Evolutionary conservation across 306 rosid genomes (phyloP).

Genomic region (Rosa chinensis): DNA sequence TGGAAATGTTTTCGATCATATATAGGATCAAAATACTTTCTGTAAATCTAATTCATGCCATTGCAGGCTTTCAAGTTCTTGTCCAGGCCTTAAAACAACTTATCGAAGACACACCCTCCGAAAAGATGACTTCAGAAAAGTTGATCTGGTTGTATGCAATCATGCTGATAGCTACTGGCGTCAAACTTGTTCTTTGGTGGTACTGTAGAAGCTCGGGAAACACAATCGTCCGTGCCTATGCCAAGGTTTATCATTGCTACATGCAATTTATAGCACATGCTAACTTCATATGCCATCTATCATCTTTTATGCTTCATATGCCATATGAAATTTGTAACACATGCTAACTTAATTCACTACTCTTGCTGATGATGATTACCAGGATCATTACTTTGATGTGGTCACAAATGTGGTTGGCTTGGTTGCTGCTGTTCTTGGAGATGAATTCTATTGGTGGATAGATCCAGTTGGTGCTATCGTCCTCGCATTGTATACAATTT

Average conservation of each 20-base stretch:
- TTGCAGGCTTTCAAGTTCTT: constrained; percentile 81
- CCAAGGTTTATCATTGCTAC: constrained; percentile 47
- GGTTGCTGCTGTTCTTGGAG: constrained; percentile 82
- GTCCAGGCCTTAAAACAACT: constrained; percentile 68
- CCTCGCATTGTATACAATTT: constrained; percentile 80
- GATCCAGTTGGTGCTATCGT: constrained; percentile 86
- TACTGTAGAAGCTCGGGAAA: constrained; percentile 77
- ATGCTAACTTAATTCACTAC: neutral
- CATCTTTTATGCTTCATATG: too few species aligned
- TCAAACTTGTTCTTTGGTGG: constrained; percentile 83
- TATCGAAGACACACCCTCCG: constrained; percentile 40
- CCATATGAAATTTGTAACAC: too few species aligned
- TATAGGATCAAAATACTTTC: neutral
- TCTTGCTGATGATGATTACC: constrained; percentile 14
- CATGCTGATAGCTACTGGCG: constrained; percentile 70
- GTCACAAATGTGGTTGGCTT: constrained; percentile 84
- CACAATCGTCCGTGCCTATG: constrained; percentile 85
- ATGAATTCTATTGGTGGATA: constrained; percentile 81
- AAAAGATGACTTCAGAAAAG: constrained; percentile 52
- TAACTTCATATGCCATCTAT: too few species aligned
- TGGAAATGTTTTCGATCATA: too few species aligned
- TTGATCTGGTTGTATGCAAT: constrained; percentile 67
- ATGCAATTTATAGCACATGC: too few species aligned
- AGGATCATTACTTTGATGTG: constrained; percentile 97
- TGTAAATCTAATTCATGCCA: neutral